Evolutionary conservation across 257 asterid genomes (phyloP).

Genomic region (Anisodus acutangulus): DNA sequence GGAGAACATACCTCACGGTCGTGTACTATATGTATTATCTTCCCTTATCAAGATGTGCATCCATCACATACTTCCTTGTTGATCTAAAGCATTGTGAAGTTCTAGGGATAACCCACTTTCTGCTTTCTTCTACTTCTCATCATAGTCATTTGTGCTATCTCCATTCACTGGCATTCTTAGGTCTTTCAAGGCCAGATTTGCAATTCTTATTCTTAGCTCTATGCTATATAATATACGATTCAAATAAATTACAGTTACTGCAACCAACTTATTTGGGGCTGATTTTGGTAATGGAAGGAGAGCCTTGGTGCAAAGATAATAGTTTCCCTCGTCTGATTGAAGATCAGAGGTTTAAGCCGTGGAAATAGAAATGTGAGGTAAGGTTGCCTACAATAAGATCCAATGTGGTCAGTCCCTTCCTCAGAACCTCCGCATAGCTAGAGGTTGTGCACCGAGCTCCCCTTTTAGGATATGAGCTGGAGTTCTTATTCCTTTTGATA

Average conservation of each 20-base stretch:
- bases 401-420: not conserved
- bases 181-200: not conserved
- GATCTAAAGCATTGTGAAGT: not conserved
- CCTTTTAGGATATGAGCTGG: not conserved
- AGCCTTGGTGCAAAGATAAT: not conserved
- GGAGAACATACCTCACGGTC: not conserved
- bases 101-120: not conserved
- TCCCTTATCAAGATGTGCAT: slow-evolving; percentile 11
- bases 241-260: not conserved
- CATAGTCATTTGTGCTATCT: not conserved
- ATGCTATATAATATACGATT: not conserved
- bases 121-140: not conserved
- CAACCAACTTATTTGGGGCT: too few species aligned
- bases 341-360: not conserved
- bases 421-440: not conserved
- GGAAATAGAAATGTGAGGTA: not conserved
- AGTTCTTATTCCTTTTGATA: not conserved
- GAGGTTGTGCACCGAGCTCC: not conserved
- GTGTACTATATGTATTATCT: not conserved
- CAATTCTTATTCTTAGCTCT: not conserved
- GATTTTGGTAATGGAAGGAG: not conserved
- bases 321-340: not conserved
- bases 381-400: not conserved
- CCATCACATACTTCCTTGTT: not conserved
- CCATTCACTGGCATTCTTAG: not conserved